Evolutionary conservation across 2,329 filamentous ascomycete genomes (phyloP).

Genomic region (Aspergillus neoniger): DNA sequence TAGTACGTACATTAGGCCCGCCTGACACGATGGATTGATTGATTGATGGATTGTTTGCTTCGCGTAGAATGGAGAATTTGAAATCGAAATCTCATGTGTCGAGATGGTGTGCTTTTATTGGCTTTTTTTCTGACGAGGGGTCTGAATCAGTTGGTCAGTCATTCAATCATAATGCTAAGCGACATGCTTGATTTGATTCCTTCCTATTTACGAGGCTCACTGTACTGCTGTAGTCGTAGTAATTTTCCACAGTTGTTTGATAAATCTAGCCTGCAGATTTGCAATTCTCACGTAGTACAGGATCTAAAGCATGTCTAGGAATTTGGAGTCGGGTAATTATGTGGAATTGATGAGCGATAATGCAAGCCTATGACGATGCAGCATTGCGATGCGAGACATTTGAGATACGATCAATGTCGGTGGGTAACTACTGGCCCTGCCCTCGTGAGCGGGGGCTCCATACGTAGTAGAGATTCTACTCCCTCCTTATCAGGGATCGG

Average conservation of each 20-base stretch:
- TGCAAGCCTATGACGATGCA: background rate
- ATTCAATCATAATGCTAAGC: too few relatives aligned
- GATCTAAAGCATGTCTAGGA: too few relatives aligned
- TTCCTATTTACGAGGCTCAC: too few relatives aligned
- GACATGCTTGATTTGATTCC: too few relatives aligned
- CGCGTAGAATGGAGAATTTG: background rate
- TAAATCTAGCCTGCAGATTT: too few relatives aligned
- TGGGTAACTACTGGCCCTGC: background rate
- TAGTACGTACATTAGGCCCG: background rate
- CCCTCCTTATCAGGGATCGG: background rate
- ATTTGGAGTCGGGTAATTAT: too few relatives aligned
- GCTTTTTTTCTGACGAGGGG: background rate
- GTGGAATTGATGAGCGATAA: too few relatives aligned
- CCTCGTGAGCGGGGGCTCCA: background rate
- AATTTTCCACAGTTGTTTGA: too few relatives aligned
- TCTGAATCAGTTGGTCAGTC: background rate
- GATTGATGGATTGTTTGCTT: background rate
- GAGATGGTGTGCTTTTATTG: background rate
- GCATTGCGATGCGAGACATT: background rate
- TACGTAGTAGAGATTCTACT: background rate
- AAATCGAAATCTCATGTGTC: background rate
- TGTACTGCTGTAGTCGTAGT: too few relatives aligned
- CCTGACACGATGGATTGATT: background rate
- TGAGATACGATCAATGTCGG: background rate
- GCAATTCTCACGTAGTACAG: too few relatives aligned